These are phyloP conservation scores for Chaetoscypha palmicola DNA, from an alignment of 2,329 filamentous ascomycete species.

Conservation along the genomic window DNA sequence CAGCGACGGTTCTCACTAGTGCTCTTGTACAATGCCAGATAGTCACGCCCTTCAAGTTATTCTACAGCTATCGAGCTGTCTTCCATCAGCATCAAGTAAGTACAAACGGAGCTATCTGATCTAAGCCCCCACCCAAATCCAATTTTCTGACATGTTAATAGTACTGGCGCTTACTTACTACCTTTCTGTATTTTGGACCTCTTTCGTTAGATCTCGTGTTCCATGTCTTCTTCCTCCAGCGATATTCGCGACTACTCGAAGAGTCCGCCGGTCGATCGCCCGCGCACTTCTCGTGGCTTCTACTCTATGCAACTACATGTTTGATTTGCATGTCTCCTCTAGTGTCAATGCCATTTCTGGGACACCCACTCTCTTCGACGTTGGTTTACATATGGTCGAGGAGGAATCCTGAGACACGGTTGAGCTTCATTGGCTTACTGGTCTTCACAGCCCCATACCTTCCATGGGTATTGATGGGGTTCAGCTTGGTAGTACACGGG, in stretches of 20 bases:
- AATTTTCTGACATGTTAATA: conserved; percentile 33
- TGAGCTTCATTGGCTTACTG: conserved; percentile 82
- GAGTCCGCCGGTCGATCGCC: conserved; percentile 88
- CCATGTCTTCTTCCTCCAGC: conserved; percentile 96
- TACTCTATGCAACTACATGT: conserved; percentile 75
- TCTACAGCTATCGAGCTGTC: conserved; percentile 91
- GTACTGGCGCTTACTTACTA: conserved; percentile 96
- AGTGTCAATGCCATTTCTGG: conserved; percentile 86
- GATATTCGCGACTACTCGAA: conserved; percentile 90
- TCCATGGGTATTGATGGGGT: conserved; percentile 90
- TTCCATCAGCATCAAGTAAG: conserved; percentile 85
- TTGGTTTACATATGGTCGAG: conserved; percentile 98
- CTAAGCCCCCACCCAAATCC: neutral
- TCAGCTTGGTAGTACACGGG: conserved; percentile 86
- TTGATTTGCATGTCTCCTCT: conserved; percentile 78
- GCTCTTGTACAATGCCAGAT: conserved; percentile 89
- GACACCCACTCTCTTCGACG: conserved; percentile 85
- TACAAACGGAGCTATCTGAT: conserved; percentile 7
- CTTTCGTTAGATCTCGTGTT: conserved; percentile 91
- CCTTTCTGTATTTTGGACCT: conserved; percentile 95
- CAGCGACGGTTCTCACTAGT: conserved; percentile 80
- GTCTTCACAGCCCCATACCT: conserved; percentile 92
- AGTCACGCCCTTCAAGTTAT: conserved; percentile 88
- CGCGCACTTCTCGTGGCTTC: conserved; percentile 90
- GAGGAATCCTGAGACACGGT: conserved; percentile 81